Evolutionary conservation across 345 rosid genomes (phyloP), one percentile per base, ranked within the genome.

Genomic region (Kernera saxatilis): DNA sequence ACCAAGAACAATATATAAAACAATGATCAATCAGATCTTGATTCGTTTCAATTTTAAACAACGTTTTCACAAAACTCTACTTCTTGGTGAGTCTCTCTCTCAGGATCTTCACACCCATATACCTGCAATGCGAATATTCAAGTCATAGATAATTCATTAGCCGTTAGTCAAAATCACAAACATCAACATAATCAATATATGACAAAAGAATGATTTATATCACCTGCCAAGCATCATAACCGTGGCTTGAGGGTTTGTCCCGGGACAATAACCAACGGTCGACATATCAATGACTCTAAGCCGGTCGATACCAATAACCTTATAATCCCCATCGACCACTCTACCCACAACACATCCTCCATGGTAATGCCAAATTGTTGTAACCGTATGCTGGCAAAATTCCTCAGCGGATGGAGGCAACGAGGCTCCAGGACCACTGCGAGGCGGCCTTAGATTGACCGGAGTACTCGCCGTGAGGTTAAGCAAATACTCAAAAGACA

Each of bases 201-300:
- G 45, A 57, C 21, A 36, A 27, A 36, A 57, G 19, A 60, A 25
- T 5, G n/a, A 23, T 18, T 40, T 10, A 6, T 58, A 22, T 43
- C 74, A 93, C 97, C 98, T 91, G 79, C 98, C 97, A 41, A 93
- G 94, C 97, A 93, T 93, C 98, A 93, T 90, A 69, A 90, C 86
- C 14, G 98, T 93, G 72, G 98, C 98, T 66, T 90, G 97, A 70
- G 97, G 98, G 66, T 91, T 93, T 30, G 98, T 93, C 48, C 97
- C 96, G 3, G 98, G 97, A 13, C 91, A 85, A 55, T 66, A 61
- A 59, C 80, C 72, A 72, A 91, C 84, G 2, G 96, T 93, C 15
- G 98, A 93, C 15, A 94, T 91, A 58, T 93, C 96, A 58, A 91
- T 78, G 51, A 93, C 87, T 69, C 95, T 80, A 23, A 91, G 69